Conservation (phyloP, 2,329 filamentous ascomycete genomes). For the Venturia effusa region DNA sequence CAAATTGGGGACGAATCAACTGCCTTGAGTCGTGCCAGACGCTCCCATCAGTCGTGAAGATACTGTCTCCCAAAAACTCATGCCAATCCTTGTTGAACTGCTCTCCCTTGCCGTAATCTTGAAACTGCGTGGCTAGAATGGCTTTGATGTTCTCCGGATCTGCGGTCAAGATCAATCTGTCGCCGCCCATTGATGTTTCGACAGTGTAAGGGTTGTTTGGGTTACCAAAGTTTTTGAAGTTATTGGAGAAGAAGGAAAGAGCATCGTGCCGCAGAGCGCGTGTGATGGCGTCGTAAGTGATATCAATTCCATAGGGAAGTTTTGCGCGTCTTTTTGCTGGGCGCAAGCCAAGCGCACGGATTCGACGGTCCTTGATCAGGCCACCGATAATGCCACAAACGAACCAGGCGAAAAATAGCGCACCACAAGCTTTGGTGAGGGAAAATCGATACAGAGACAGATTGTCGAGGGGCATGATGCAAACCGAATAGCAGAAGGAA, state of each 20-base stretch:
- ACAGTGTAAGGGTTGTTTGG: conserved; percentile 41
- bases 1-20: conserved; percentile 76
- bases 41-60: conserved; percentile 63
- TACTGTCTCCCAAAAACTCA: conserved; percentile 61
- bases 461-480: not conserved
- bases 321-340: conserved; percentile 31
- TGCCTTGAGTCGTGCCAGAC: conserved; percentile 73
- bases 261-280: conserved; percentile 42
- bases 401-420: not conserved
- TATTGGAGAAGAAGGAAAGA: conserved; percentile 41
- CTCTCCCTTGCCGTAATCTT: conserved; percentile 72
- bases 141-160: conserved; percentile 90
- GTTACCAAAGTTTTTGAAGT: conserved; percentile 36
- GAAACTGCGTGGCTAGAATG: conserved; percentile 76
- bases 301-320: conserved; percentile 47
- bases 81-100: conserved; percentile 66
- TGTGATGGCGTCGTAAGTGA: conserved; percentile 47
- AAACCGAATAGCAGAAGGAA: not conserved
- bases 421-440: not conserved
- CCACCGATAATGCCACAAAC: not conserved
- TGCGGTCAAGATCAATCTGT: conserved; percentile 61
- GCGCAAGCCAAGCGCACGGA: conserved; percentile 31
- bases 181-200: conserved; percentile 37
- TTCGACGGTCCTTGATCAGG: conserved; percentile 16
- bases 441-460: not conserved